Evolutionary conservation across 2,329 filamentous ascomycete species (phyloP), one percentile per base, ranked within the genome.

Genomic region (Botrytis sinoallii): DNA sequence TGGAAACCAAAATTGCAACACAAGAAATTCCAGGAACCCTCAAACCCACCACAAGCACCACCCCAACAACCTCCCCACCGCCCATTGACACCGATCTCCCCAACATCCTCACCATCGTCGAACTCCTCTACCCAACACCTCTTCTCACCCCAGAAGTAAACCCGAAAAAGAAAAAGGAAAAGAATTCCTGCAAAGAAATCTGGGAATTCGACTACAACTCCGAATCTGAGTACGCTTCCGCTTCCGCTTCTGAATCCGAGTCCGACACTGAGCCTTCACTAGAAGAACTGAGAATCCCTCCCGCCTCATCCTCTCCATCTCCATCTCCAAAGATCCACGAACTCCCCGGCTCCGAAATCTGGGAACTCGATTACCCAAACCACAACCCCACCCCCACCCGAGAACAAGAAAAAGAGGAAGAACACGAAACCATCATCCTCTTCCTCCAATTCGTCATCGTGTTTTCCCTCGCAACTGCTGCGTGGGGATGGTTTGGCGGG

Each of bases 171-270:
- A 40, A 40, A 25, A 4, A 12, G 2, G 1, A 61, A 61, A 12
- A 22, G 0, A 2, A 18, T 18, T n/a, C 35, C 1, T 22, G 2
- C n/a, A 48, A 66, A 48, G 42, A 66, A 35, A 66, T 66, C 29
- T 66, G 63, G 63, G 63, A 66, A 66, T 66, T 66, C 29, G 63
- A 66, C 12, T 66, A 48, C 29, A n/a, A 25, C 12, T 16, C 63
- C 18, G 61, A 64, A 10, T 29, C 38, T 0, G 61, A 64, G 18
- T 64, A 2, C n/a, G 40, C 7, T 7, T 6, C 1, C 1, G 35
- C 40, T 25, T 12, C 12, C 2, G 16, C 44, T 1, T 20, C 40
- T 4, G 25, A 63, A 1, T 6, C 14, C 40, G 40, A 42, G 3
- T 42, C 40, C 25, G 8, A 64, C 1, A 22, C 8, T 9, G 38